These are phyloP conservation scores for Chaetoscypha palmicola DNA, from an alignment of 2,329 filamentous ascomycete species.

Conservation along the genomic window DNA sequence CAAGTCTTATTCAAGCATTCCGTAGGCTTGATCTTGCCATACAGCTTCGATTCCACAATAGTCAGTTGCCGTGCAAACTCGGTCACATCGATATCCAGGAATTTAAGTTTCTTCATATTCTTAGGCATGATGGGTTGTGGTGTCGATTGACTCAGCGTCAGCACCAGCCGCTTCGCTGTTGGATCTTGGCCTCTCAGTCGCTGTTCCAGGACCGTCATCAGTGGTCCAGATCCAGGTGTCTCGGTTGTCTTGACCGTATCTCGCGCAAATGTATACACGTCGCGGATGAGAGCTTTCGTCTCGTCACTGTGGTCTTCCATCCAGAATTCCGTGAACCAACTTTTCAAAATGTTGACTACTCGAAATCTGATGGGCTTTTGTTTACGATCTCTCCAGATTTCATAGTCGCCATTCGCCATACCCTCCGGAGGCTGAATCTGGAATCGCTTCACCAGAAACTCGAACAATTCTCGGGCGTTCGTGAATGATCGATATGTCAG, in stretches of 20 bases:
- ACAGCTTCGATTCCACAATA: slow-evolving; percentile 90
- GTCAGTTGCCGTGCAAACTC: slow-evolving; percentile 98
- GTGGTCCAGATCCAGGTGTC: slow-evolving; percentile 76
- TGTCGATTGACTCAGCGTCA: slow-evolving; percentile 75
- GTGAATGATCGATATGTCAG: slow-evolving; percentile 96
- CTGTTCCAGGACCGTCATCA: slow-evolving; percentile 85
- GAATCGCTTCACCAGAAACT: slow-evolving; percentile 85
- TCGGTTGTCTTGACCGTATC: slow-evolving; percentile 90
- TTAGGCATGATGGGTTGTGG: slow-evolving; percentile 90
- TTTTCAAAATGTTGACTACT: slow-evolving; percentile 96
- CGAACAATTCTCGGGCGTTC: slow-evolving; percentile 80
- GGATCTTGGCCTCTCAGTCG: slow-evolving; percentile 82
- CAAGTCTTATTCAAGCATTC: slow-evolving; percentile 98
- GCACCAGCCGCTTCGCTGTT: slow-evolving; percentile 75
- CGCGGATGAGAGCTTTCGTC: slow-evolving; percentile 75
- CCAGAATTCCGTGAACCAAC: slow-evolving; percentile 98
- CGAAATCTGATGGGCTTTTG: slow-evolving; percentile 94
- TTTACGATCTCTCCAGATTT: slow-evolving; percentile 86
- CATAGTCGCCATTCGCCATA: slow-evolving; percentile 66
- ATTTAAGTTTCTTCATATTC: slow-evolving; percentile 99
- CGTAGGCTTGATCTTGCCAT: slow-evolving; percentile 90
- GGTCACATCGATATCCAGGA: slow-evolving; percentile 89
- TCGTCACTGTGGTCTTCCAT: slow-evolving; percentile 89
- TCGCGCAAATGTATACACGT: slow-evolving; percentile 84
- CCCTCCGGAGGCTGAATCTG: slow-evolving; percentile 86